A percentile compares a stretch with the other conserved stretches of the same genome.
Evolutionary conservation across 345 rosid species (phyloP).

Genomic region (Lumnitzera littorea): DNA sequence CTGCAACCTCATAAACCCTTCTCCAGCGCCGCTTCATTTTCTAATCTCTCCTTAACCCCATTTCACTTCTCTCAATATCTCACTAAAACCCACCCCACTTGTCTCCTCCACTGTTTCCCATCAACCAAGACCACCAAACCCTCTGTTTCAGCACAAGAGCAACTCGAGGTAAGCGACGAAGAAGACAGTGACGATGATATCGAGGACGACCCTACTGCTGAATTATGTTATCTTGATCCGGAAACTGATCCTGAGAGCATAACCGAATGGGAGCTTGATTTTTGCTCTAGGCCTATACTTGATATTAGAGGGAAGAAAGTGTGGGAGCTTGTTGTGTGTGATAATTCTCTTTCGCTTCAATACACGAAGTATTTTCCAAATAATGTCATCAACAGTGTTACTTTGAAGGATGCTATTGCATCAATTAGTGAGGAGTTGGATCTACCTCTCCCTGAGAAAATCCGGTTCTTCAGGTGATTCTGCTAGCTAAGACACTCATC

Average conservation of each 20-base stretch:
- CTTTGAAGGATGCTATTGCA: slow-evolving; percentile 68
- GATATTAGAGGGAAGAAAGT: slow-evolving; percentile 84
- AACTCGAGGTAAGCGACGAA: slow-evolving; percentile 19
- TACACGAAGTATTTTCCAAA: slow-evolving; percentile 82
- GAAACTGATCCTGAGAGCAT: slow-evolving; percentile 68
- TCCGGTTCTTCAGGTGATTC: slow-evolving; percentile 76
- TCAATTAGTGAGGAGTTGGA: slow-evolving; percentile 60
- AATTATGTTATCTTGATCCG: slow-evolving; percentile 67
- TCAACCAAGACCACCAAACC: slow-evolving; percentile 42
- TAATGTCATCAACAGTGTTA: slow-evolving; percentile 85
- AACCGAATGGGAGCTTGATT: slow-evolving; percentile 86
- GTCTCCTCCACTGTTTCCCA: slow-evolving; percentile 27
- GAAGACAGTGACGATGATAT: slow-evolving; percentile 28
- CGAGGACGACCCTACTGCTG: slow-evolving; percentile 54
- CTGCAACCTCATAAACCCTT: slow-evolving; percentile 24
- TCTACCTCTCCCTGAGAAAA: slow-evolving; percentile 66
- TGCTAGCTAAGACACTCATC: neutral
- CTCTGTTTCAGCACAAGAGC: slow-evolving; percentile 47
- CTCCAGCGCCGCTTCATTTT: slow-evolving; percentile 23
- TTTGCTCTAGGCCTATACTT: slow-evolving; percentile 89
- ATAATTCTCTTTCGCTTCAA: slow-evolving; percentile 79
- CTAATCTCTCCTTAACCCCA: slow-evolving; percentile 25
- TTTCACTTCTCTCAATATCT: slow-evolving; percentile 18
- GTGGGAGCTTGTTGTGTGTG: slow-evolving; percentile 96
- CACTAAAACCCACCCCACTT: slow-evolving; percentile 8